A percentile compares a stretch with the other conserved stretches of the same genome.
These are phyloP conservation scores for Monosporozyma yasuniensis DNA, from an alignment of 805 yeast species.

Conservation along the genomic window DNA sequence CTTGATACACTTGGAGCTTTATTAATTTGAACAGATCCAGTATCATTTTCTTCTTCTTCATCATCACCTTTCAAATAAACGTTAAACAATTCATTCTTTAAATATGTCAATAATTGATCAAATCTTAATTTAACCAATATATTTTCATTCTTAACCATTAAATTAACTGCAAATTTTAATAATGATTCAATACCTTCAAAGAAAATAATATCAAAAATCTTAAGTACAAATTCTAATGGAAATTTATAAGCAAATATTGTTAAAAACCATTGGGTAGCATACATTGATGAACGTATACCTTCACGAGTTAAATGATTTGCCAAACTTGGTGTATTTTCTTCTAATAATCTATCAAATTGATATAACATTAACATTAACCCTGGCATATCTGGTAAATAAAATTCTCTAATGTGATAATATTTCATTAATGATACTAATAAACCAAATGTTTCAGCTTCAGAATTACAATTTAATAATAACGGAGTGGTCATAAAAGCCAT, in stretches of 20 bases:
- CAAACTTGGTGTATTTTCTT: slow-evolving; percentile 63
- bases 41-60: slow-evolving; percentile 11
- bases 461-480: slow-evolving; percentile 55
- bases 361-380: slow-evolving; percentile 79
- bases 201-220: slow-evolving; percentile 80
- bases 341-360: slow-evolving; percentile 83
- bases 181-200: slow-evolving; percentile 88
- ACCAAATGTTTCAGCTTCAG: slow-evolving; percentile 78
- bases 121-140: slow-evolving; percentile 54
- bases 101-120: slow-evolving; percentile 65
- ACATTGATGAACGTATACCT: slow-evolving; percentile 89
- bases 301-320: slow-evolving; percentile 72
- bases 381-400: slow-evolving; percentile 86
- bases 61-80: slow-evolving; percentile 42
- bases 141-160: slow-evolving; percentile 61
- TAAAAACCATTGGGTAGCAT: slow-evolving; percentile 95
- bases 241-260: slow-evolving; percentile 92
- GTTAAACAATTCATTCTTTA: slow-evolving; percentile 74
- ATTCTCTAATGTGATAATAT: slow-evolving; percentile 65
- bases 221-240: slow-evolving; percentile 77
- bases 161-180: slow-evolving; percentile 72
- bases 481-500: slow-evolving; percentile 93
- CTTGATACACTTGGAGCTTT: slow-evolving; percentile 4
- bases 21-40: slow-evolving; percentile 7
- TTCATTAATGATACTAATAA: slow-evolving; percentile 76